Conservation (phyloP, 2,329 filamentous ascomycete genomes). For the Davidsoniella neocaledoniae region DNA sequence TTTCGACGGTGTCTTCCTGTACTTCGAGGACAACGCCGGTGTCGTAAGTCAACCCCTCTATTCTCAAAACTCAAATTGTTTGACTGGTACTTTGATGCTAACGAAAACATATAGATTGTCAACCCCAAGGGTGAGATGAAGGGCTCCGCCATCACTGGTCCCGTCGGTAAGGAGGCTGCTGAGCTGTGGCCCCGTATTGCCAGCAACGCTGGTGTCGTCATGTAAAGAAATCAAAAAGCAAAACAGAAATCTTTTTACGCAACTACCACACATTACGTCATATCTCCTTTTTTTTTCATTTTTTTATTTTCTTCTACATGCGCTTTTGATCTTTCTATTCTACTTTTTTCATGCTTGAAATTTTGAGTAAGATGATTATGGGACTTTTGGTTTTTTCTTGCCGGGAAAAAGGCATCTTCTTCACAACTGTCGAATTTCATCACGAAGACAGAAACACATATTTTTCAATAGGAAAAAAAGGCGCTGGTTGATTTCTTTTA, state of each 20-base stretch:
- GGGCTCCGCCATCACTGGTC: slow-evolving; percentile 97
- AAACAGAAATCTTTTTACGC: slow-evolving; percentile 16
- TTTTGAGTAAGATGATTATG: background rate
- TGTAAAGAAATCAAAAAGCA: slow-evolving; percentile 47
- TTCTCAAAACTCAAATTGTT: background rate
- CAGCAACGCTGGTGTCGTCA: slow-evolving; percentile 99
- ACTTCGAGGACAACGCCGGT: slow-evolving; percentile 99
- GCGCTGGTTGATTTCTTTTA: slow-evolving; percentile 1
- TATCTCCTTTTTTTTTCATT: background rate
- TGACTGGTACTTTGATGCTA: background rate
- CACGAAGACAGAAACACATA: background rate
- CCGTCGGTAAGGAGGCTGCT: slow-evolving; percentile 98
- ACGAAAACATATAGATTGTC: slow-evolving; percentile 53
- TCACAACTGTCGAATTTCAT: background rate
- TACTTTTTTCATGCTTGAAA: background rate
- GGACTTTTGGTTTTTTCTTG: slow-evolving; percentile 6
- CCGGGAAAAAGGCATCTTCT: slow-evolving; percentile 1
- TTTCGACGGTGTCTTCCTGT: slow-evolving; percentile 95
- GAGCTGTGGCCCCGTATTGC: slow-evolving; percentile 99
- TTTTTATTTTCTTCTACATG: background rate
- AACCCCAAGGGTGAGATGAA: slow-evolving; percentile 99
- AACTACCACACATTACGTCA: slow-evolving; percentile 7
- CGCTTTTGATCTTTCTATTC: background rate
- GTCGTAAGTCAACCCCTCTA: slow-evolving; percentile 50
- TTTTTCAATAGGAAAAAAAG: slow-evolving; percentile 4